Base-by-base conservation (phyloP, 176 grass and related monocot species). In the Phoenix dactylifera region DNA sequence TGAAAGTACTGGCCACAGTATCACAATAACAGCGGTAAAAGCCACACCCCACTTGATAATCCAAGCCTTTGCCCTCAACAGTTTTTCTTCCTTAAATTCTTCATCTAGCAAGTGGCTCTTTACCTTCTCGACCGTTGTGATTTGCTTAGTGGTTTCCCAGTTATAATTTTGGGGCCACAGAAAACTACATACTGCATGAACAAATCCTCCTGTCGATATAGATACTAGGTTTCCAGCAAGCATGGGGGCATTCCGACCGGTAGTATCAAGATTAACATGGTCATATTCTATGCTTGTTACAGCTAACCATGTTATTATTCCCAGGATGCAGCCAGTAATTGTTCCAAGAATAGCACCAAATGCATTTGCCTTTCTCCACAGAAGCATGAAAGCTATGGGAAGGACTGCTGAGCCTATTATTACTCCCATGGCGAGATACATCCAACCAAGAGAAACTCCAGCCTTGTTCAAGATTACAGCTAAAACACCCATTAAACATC, bases 371-470 rank as follows among this genome's bases (percentile, higher is more conserved):
- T 89, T 89, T 25, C 65, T 76, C 81, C 86, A 89, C 4, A 89
- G 86, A 44, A 85, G 81, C 57, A 89, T 63, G 28, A 89, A 74
- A 54, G 86, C 86, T 10, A 89, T 78, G 26, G 86, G 86, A 26
- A 89, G 49, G 15, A 85, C 86, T 0, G 86, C 86, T 57, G 86
- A 89, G 57, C 86, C 86, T 4, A 89, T 78, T 55, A 89, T 48
- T 22, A 89, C 77, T 26, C 86, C 86, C 86, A 81, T 89, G 66
- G 81, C 86, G 6, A 89, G 81, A 72, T 89, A 89, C 86, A 89
- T 81, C 86, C 86, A 89, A 14, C 86, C 86, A 14, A 89, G 81
- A 35, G 86, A 89, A 32, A 89, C 81, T 17, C 81, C 77, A 3
- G 63, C 81, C 35, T 85, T 73, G 71, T 89, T 89, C 52, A 89